Evolutionary conservation across 164 flowering plant species (phyloP), one percentile per base, ranked within the genome.

Genomic region (Sextonia rubra): DNA sequence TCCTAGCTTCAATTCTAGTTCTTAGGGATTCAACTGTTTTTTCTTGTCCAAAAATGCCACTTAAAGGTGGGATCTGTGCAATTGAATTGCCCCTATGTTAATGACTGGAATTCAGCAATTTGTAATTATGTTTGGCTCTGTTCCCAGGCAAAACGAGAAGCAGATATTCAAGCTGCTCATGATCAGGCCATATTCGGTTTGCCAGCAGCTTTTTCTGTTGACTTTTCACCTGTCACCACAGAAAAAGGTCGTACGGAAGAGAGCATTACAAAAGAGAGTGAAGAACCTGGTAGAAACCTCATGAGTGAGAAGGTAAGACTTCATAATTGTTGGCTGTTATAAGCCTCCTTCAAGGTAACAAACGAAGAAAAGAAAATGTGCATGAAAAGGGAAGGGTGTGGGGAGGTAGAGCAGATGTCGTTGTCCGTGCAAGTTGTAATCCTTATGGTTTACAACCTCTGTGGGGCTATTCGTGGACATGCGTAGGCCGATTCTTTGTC

Each of bases 151-250:
- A 91, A 78, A 74, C 85, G 82, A 58, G 93, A 90, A 80, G 91
- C 91, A 64, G 77, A 88, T 71, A 78, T 86, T 23, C 84, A 83
- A 83, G 82, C 90, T 74, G 93, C 93, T 75, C 99, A 94, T 74
- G 98, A 92, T 68, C 86, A 85, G 64, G 97, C 99, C 61, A 94
- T 94, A 79, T 94, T 94, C 85, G 99, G 99, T 68, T 82, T 76
- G 22, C 74, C 92, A 24, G 60, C 76, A 18, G 76, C 65, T 68
- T 71, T 77, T 71, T 68, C 79, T 76, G 20, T 64, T 7, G 64
- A 15, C 22, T 3, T 1, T 23, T 56, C 25, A 63, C 20, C 64
- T 18, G 60, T 60, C 26, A 17, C 23, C 63, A n/a, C 27, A 1
- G 2, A 15, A 15, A 52, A 52, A 15, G 58, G 3, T 52, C n/a